Evolutionary conservation across 192 early-diverging fungal species (phyloP), one percentile per base, ranked within the genome.

Genomic region (Chytriomyces sp.): DNA sequence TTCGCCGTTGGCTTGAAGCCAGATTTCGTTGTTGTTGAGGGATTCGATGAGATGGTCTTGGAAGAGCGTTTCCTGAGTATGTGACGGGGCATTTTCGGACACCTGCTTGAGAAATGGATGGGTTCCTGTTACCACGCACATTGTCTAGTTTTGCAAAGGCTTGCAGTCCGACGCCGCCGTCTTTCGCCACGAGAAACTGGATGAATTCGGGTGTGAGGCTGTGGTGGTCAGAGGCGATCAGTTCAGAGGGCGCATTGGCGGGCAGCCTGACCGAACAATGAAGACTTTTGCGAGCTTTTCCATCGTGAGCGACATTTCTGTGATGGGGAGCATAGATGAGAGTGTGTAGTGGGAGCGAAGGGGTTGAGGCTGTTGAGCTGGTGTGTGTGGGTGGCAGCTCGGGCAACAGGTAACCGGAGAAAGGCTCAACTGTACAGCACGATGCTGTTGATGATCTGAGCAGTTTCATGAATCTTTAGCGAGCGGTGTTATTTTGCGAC

Each of bases 201-300:
- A 91, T 77, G 57, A 81, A 84, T 3, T 85, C 82, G 0, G 81
- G 79, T 0, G 88, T 88, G 33, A 94, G 84, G 60, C 84, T 68
- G 53, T 19, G 12, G 44, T 22, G 14, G 52, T 17, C 3, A 26
- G 12, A 12, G 28, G 19, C 17, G 30, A 28, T 57, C 19, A 2
- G 30, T 1, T 1, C n/a, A 28, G 10, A 57, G 5, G 12, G 2
- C 14, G 5, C 10, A 10, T 58, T 22, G 28, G 28, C 14, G 14
- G 10, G n/a, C n/a, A 28, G n/a, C 56, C n/a, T 39, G 5, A 68
- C 66, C 66, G 89, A 30, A 92, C 77, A 25, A 90, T 83, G 36
- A 85, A 90, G 7, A 79, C 79, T 63, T 86, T 89, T n/a, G 86
- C 77, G 17, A 93, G 80, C 78, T 90, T 91, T 59, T 93, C 93